Conservation (phyloP, 2,329 filamentous ascomycete genomes). For the Phialophora tarda region DNA sequence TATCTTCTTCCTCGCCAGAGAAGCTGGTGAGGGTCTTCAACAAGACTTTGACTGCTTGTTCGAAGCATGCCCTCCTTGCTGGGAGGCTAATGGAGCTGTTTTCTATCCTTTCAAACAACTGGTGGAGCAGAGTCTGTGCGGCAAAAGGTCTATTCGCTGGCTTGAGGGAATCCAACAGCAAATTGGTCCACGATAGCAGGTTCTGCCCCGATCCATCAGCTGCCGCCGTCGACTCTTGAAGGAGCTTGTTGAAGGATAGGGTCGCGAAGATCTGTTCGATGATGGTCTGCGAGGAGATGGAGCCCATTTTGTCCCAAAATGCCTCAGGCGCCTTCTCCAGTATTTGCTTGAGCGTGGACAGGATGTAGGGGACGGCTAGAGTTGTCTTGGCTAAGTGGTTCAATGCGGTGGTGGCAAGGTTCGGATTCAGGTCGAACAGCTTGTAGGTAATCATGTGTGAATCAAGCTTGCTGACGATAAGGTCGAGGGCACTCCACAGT, state of each 20-base stretch:
- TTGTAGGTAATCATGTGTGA: slow-evolving; percentile 77
- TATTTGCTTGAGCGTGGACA: slow-evolving; percentile 72
- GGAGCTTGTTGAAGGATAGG: slow-evolving; percentile 65
- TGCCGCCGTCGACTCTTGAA: slow-evolving; percentile 45
- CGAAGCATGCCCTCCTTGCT: slow-evolving; percentile 54
- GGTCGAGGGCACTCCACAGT: slow-evolving; percentile 79
- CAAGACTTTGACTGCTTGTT: slow-evolving; percentile 52
- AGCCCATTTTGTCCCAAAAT: slow-evolving; percentile 87
- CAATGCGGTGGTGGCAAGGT: slow-evolving; percentile 65
- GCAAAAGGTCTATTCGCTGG: slow-evolving; percentile 77
- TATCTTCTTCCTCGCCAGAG: slow-evolving; percentile 51
- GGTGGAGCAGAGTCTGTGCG: slow-evolving; percentile 76
- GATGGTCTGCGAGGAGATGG: slow-evolving; percentile 78
- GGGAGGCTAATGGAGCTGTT: slow-evolving; percentile 48
- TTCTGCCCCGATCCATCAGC: slow-evolving; percentile 41
- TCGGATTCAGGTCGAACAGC: slow-evolving; percentile 77
- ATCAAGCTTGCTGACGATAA: slow-evolving; percentile 75
- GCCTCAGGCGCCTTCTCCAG: slow-evolving; percentile 76
- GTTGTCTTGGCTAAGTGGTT: slow-evolving; percentile 69
- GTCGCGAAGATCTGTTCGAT: slow-evolving; percentile 84
- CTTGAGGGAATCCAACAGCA: slow-evolving; percentile 78
- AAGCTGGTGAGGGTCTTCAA: slow-evolving; percentile 55
- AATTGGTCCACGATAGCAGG: slow-evolving; percentile 77
- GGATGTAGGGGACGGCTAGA: slow-evolving; percentile 69
- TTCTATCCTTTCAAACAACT: slow-evolving; percentile 69